Conservation (phyloP, 441 rosid species). For the California macrophylla region DNA sequence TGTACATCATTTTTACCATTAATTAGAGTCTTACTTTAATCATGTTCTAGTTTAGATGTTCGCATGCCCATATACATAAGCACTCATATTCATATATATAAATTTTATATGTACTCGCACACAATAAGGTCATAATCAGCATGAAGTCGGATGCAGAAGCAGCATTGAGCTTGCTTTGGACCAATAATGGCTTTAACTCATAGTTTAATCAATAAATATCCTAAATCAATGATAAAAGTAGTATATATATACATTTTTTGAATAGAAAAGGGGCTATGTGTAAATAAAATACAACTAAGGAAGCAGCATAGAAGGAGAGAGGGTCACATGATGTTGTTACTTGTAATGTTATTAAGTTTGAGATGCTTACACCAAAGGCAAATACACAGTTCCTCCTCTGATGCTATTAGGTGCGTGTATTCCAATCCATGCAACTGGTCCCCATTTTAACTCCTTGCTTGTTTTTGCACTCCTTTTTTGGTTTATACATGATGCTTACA, state of each 20-base stretch:
- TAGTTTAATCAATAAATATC: background rate
- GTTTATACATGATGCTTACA: background rate
- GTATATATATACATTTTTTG: background rate
- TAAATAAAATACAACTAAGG: background rate
- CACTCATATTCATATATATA: background rate
- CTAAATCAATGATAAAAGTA: background rate
- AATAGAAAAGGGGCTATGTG: background rate
- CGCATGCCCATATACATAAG: too few relatives aligned
- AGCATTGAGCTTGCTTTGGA: background rate
- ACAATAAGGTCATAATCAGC: too few relatives aligned
- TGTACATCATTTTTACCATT: background rate
- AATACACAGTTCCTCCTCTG: background rate
- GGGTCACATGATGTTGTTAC: background rate
- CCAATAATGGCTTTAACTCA: background rate
- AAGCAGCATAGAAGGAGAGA: background rate
- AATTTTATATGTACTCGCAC: background rate
- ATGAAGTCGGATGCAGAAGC: background rate
- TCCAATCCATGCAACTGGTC: background rate
- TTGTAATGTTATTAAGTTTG: background rate
- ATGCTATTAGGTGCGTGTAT: background rate
- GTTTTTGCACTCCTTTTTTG: background rate
- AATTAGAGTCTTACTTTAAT: background rate
- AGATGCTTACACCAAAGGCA: background rate
- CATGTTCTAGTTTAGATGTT: too few relatives aligned
- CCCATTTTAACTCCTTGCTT: background rate